Evolutionary conservation across 108 stramenopile species (phyloP).

Genomic region (Fistulifera pelliculosa): DNA sequence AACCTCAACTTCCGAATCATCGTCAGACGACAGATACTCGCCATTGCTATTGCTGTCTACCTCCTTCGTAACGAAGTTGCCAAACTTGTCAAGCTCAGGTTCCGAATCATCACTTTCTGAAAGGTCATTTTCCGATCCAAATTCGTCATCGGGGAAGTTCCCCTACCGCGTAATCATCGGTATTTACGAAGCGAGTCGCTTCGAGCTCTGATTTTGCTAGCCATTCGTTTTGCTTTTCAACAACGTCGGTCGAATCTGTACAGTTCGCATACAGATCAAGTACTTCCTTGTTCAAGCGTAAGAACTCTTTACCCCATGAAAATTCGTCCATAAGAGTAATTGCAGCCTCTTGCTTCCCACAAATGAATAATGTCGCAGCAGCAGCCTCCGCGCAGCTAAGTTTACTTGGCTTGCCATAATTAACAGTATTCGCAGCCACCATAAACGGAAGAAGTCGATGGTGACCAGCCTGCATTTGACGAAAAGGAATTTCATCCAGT

Average conservation of each 20-base stretch:
- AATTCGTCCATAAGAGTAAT: conserved; percentile 84
- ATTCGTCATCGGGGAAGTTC: conserved; percentile 42
- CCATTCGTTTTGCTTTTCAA: conserved; percentile 81
- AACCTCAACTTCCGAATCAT: conserved; percentile 37
- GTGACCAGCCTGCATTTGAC: conserved; percentile 84
- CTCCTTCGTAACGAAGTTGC: conserved; percentile 37
- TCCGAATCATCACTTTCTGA: conserved; percentile 29
- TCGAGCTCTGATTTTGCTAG: conserved; percentile 42
- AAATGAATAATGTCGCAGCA: conserved; percentile 89
- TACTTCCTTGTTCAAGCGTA: conserved; percentile 75
- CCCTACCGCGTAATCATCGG: conserved; percentile 13
- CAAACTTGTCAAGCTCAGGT: conserved; percentile 51
- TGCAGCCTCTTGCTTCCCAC: conserved; percentile 80
- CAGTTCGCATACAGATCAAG: conserved; percentile 80
- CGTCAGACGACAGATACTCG: conserved; percentile 13
- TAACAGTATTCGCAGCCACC: conserved; percentile 97
- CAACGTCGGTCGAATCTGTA: conserved; percentile 66
- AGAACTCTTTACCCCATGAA: conserved; percentile 92
- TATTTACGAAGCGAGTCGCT: conserved; percentile 1
- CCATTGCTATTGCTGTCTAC: conserved; percentile 34
- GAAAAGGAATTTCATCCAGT: conserved; percentile 88
- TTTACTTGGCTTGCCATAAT: conserved; percentile 94
- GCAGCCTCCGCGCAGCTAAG: conserved; percentile 84
- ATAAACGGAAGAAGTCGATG: conserved; percentile 95
- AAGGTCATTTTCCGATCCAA: conserved; percentile 16